Base-by-base conservation (phyloP, 169 alveolate genomes). In the Toxoplasma gondii region DNA sequence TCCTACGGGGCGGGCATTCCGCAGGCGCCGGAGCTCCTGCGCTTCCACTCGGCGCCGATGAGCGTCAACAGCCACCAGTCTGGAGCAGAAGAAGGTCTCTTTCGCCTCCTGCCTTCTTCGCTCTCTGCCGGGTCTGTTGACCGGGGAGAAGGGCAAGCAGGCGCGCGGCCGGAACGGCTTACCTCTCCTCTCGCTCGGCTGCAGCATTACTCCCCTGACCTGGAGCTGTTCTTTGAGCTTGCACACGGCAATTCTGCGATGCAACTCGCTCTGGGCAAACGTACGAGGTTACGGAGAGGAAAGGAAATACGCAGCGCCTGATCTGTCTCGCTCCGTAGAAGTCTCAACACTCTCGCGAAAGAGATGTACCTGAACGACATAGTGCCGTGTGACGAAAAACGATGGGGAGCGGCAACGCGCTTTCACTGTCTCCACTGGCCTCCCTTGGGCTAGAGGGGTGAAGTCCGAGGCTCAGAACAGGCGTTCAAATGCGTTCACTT, bases 11-110 rank as follows among this genome's bases (percentile, higher is more conserved):
- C 93, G 0, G 97, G 97, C 49, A 93, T 96, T 88, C 97, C 97
- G 29, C 97, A 96, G 90, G 97, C 97, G 0, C 94, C 94, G 43
- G 97, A 96, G 91, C 91, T 96, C 88, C 93, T 96, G 29, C 91
- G 97, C 27, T 74, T 74, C 43, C 84, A 74, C 84, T 34, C 49
- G 24, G 45, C 84, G 43, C 24, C 44, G 19, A n/a, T n/a, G 43
- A 74, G 84, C 22, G 84, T 74, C 81, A 69, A 17, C 36, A 69
- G 81, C 81, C 31, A 69, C 41, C 4, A 1, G 24, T 1, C 74
- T 16, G 74, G 34, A 31, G 9, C 74, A 12, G 38, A 24, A 17
- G 84, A n/a, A 16, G 84, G 45, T 27, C 84, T 74, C 39, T n/a
- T 74, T 22, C 84, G 39, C 39, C n/a, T 74, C 44, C 39, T n/a